These are phyloP conservation scores for Isabelozyma gotoi DNA, from an alignment of 805 yeast genomes.

Conservation along the genomic window DNA sequence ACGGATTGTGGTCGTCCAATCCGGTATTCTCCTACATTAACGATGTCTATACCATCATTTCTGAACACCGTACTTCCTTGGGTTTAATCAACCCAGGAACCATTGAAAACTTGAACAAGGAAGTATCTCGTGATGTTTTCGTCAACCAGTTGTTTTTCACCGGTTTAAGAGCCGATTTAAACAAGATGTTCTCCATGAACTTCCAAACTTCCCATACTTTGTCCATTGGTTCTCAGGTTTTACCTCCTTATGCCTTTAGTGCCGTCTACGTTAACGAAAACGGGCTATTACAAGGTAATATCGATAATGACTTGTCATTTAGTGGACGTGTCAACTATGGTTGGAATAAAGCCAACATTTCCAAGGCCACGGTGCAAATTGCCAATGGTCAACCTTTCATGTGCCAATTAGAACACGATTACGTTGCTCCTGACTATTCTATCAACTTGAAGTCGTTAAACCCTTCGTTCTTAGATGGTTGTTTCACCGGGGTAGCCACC, in stretches of 20 bases:
- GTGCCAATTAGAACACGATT: conserved; percentile 96
- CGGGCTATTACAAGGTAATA: conserved; percentile 83
- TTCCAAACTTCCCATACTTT: conserved; percentile 97
- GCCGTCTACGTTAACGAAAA: conserved; percentile 87
- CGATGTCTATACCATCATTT: conserved; percentile 68
- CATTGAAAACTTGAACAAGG: conserved; percentile 88
- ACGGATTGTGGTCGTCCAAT: conserved; percentile 75
- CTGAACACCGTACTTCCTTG: conserved; percentile 76
- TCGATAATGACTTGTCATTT: conserved; percentile 83
- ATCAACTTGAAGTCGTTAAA: conserved; percentile 87
- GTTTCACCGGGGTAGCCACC: conserved; percentile 83
- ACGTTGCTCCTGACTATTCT: conserved; percentile 85
- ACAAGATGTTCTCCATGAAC: conserved; percentile 84
- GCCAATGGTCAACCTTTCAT: conserved; percentile 88
- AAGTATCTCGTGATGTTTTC: conserved; percentile 91
- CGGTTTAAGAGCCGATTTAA: conserved; percentile 94
- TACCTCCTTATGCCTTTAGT: conserved; percentile 89
- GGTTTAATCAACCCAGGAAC: conserved; percentile 92
- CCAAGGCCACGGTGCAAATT: conserved; percentile 85
- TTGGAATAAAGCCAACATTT: conserved; percentile 75
- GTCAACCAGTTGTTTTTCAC: conserved; percentile 87
- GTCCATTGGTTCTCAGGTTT: conserved; percentile 77
- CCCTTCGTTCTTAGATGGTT: conserved; percentile 75
- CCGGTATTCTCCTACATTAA: conserved; percentile 79
- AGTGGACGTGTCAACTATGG: conserved; percentile 90